These are phyloP conservation scores for Phialocephala sp. DNA, from an alignment of 2,329 filamentous ascomycete species.

Conservation along the genomic window DNA sequence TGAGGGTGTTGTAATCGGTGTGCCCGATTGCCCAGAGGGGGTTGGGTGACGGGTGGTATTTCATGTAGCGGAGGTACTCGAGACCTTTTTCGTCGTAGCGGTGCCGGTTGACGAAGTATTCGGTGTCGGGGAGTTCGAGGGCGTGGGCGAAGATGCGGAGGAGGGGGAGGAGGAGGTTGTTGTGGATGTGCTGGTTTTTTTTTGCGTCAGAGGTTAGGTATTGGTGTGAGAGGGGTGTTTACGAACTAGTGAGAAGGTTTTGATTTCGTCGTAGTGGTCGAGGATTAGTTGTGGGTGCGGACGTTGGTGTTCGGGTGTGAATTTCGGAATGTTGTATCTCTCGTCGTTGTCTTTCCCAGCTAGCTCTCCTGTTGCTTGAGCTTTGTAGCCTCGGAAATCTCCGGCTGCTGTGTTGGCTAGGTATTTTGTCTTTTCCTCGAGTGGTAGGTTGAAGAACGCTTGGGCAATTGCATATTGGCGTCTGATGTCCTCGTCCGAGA, in stretches of 20 bases:
- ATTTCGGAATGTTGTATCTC: slow-evolving; percentile 64
- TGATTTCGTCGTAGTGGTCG: slow-evolving; percentile 58
- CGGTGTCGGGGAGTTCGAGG: slow-evolving; percentile 59
- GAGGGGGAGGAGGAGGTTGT: slow-evolving; percentile 60
- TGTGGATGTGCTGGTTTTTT: slow-evolving; percentile 42
- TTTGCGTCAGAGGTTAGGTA: neutral
- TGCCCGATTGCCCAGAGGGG: slow-evolving; percentile 53
- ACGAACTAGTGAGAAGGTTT: slow-evolving; percentile 48
- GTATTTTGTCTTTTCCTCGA: slow-evolving; percentile 63
- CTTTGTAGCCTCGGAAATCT: slow-evolving; percentile 61
- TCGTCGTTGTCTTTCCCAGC: slow-evolving; percentile 55
- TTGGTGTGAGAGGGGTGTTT: neutral
- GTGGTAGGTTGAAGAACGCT: slow-evolving; percentile 59
- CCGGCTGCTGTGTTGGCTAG: slow-evolving; percentile 51
- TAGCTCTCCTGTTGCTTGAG: slow-evolving; percentile 28
- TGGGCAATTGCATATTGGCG: slow-evolving; percentile 64
- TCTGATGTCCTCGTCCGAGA: slow-evolving; percentile 62
- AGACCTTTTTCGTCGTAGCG: slow-evolving; percentile 60
- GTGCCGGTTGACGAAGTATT: slow-evolving; percentile 59
- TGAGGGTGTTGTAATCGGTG: slow-evolving; percentile 45
- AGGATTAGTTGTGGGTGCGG: slow-evolving; percentile 53
- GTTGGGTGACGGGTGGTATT: slow-evolving; percentile 53
- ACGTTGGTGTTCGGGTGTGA: slow-evolving; percentile 49
- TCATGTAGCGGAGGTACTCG: slow-evolving; percentile 65
- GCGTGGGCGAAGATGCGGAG: slow-evolving; percentile 64